phyloP scores from a whole-genome alignment of 2,329 filamentous ascomycete genomes.

The Bipolaris oryzae region DNA sequence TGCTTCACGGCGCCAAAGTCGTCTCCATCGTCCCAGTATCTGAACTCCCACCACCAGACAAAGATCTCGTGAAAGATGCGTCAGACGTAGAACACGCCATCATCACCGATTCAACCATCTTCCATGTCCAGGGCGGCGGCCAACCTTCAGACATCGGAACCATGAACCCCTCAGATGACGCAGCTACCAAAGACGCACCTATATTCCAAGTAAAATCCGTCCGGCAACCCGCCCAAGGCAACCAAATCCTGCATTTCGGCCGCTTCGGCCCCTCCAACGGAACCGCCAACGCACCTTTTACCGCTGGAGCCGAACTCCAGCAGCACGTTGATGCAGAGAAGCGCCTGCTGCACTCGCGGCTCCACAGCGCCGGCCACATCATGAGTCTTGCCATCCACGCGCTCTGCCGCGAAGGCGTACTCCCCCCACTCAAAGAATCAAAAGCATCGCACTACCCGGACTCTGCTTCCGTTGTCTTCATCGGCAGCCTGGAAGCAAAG shows the following conservation, averaged over 20 bases:
- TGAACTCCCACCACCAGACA: constrained; percentile 59
- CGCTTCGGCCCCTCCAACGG: constrained; percentile 51
- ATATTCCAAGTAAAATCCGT: constrained; percentile 43
- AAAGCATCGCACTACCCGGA: constrained; percentile 77
- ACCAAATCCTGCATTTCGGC: constrained; percentile 69
- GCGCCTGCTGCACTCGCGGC: constrained; percentile 67
- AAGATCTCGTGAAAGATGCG: constrained; percentile 64
- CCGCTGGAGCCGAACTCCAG: constrained; percentile 45
- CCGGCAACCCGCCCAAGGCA: constrained; percentile 57
- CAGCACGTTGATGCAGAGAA: constrained; percentile 67
- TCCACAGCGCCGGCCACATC: constrained; percentile 77
- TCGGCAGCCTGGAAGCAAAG: constrained; percentile 66
- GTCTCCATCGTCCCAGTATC: constrained; percentile 58
- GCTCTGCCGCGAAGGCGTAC: constrained; percentile 56
- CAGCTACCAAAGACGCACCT: constrained; percentile 50
- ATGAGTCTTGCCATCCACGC: constrained; percentile 70
- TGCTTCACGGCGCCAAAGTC: constrained; percentile 54
- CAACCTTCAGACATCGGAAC: constrained; percentile 71
- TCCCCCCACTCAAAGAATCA: constrained; percentile 63
- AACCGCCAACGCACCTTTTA: not conserved
- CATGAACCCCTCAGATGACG: constrained; percentile 50
- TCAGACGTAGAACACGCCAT: constrained; percentile 46
- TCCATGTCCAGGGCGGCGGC: constrained; percentile 76
- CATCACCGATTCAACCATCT: constrained; percentile 71
- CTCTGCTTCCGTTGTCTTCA: constrained; percentile 70